Evolutionary conservation across 495 filamentous ascomycete genomes (phyloP).

Genomic region (Penicillium simplicissimum): DNA sequence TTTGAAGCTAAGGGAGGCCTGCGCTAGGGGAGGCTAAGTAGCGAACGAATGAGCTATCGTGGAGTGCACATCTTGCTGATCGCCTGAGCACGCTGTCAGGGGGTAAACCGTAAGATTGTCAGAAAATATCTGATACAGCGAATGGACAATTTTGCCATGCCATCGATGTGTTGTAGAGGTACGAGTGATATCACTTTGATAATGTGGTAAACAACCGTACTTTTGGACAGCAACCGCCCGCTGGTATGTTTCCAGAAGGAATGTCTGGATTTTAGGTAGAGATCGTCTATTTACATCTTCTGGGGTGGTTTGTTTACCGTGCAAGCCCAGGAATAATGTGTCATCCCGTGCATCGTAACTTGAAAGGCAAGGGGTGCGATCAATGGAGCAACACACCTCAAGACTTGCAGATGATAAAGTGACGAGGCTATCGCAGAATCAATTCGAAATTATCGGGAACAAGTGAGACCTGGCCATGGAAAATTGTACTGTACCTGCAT

Average conservation of each 20-base stretch:
- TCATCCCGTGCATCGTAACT: background rate
- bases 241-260: conserved; percentile 16
- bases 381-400: background rate
- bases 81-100: conserved; percentile 3
- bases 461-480: background rate
- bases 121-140: background rate
- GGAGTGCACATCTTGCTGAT: conserved; percentile 8
- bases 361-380: background rate
- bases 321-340: conserved; percentile 15
- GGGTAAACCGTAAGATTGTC: background rate
- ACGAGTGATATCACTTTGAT: background rate
- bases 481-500: too few relatives aligned
- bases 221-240: conserved; percentile 9
- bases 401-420: background rate
- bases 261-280: conserved; percentile 2
- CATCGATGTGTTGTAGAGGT: background rate
- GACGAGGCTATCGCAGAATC: background rate
- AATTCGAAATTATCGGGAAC: background rate
- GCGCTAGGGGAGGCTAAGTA: background rate
- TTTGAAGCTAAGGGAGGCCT: conserved; percentile 1
- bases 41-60: background rate
- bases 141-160: too few relatives aligned
- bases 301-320: conserved; percentile 1
- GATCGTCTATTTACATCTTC: conserved; percentile 7
- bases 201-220: conserved; percentile 1